These are phyloP conservation scores for Thermomyces lanuginosus DNA, from an alignment of 2,329 filamentous ascomycete species.

Conservation along the genomic window DNA sequence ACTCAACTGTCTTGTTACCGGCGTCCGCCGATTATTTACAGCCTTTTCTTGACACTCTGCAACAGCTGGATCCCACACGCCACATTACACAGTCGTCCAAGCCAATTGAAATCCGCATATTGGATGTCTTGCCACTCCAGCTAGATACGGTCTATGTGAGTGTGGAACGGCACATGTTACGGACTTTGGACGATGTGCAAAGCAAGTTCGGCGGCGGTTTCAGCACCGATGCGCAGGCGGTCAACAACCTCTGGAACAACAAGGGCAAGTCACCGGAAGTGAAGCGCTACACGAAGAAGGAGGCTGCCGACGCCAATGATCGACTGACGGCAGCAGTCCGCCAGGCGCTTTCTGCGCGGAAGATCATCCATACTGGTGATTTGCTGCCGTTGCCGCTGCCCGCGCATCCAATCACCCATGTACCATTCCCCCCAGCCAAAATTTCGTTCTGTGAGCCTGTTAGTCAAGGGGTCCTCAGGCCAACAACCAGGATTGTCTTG, in stretches of 20 bases:
- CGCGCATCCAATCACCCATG: slow-evolving; percentile 71
- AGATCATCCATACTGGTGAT: slow-evolving; percentile 71
- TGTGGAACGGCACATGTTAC: slow-evolving; percentile 64
- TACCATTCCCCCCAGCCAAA: slow-evolving; percentile 66
- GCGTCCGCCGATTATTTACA: slow-evolving; percentile 59
- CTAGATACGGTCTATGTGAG: slow-evolving; percentile 78
- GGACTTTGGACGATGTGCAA: slow-evolving; percentile 66
- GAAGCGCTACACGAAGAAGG: slow-evolving; percentile 20
- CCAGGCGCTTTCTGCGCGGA: slow-evolving; percentile 54
- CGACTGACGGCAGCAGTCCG: slow-evolving; percentile 52
- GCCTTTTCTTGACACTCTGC: slow-evolving; percentile 57
- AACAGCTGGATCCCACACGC: slow-evolving; percentile 59
- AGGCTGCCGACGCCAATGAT: slow-evolving; percentile 33
- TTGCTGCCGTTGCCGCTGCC: slow-evolving; percentile 60
- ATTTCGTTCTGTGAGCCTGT: slow-evolving; percentile 92
- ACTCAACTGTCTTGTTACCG: slow-evolving; percentile 63
- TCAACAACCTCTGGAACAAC: slow-evolving; percentile 26
- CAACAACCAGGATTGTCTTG: slow-evolving; percentile 70
- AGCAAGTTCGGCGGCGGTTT: slow-evolving; percentile 60
- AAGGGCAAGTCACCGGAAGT: slow-evolving; percentile 14
- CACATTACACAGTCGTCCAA: slow-evolving; percentile 54
- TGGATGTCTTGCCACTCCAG: slow-evolving; percentile 63
- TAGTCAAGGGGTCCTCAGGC: slow-evolving; percentile 63
- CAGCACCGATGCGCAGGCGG: slow-evolving; percentile 16
- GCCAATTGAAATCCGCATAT: slow-evolving; percentile 66